phyloP scores from a whole-genome alignment of 352 stramenopile genomes.

The Pythium folliculosum region DNA sequence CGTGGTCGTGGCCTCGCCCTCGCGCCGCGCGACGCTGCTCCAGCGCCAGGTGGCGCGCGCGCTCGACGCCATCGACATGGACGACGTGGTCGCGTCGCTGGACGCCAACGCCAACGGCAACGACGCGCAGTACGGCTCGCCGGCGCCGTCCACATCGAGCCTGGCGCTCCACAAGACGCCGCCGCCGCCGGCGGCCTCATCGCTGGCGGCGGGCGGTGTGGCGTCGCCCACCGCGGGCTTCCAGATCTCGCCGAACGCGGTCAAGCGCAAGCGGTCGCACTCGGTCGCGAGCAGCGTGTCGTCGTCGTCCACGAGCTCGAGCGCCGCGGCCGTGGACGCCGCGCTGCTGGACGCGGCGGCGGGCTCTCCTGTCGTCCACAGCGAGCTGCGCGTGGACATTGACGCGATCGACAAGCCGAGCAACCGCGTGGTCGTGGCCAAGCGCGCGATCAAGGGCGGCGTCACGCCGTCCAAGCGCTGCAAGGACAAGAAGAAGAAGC shows the following conservation, averaged over 20 bases:
- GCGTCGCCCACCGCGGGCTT: constrained; percentile 14
- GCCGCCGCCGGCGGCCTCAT: constrained; percentile 6
- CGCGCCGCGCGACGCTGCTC: constrained; percentile 35
- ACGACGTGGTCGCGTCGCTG: constrained; percentile 25
- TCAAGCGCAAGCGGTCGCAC: constrained; percentile 67
- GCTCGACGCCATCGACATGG: constrained; percentile 50
- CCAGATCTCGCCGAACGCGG: constrained; percentile 45
- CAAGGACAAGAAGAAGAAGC: constrained; percentile 59
- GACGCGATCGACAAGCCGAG: constrained; percentile 15
- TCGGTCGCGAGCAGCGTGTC: constrained; percentile 34
- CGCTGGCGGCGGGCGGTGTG: background rate
- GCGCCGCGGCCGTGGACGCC: constrained; percentile 26
- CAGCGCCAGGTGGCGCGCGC: constrained; percentile 51
- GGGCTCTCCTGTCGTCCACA: background rate
- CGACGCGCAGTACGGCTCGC: constrained; percentile 2
- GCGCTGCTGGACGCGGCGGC: background rate
- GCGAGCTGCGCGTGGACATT: constrained; percentile 24
- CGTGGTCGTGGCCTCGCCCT: constrained; percentile 26
- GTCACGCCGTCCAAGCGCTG: constrained; percentile 52
- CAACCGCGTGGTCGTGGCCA: constrained; percentile 18
- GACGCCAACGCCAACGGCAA: background rate
- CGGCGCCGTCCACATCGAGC: constrained; percentile 2
- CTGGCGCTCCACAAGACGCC: background rate
- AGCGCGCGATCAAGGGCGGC: constrained; percentile 29
- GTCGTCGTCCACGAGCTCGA: constrained; percentile 9